phyloP scores from a whole-genome alignment of 2,329 filamentous ascomycete genomes.

The Monascus ruber region DNA sequence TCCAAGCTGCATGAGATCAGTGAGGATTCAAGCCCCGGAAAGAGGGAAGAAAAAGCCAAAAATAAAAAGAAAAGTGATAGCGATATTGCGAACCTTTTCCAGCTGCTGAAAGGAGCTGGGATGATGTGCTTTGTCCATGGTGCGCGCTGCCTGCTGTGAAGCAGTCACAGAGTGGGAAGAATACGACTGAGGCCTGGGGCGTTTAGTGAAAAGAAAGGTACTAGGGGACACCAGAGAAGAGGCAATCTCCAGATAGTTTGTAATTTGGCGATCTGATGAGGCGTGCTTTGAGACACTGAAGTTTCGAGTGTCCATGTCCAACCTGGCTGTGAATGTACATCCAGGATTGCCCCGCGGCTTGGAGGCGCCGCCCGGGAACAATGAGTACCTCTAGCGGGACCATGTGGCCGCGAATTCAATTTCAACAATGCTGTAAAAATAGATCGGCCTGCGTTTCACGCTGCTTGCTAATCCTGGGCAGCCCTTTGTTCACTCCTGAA shows the following conservation, averaged over 20 bases:
- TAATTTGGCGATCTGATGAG: conserved; percentile 9
- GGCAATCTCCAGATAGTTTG: conserved; percentile 18
- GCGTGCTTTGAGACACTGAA: conserved; percentile 11
- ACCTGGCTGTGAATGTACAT: background rate
- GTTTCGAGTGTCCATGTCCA: conserved; percentile 2
- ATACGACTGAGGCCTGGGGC: conserved; percentile 7
- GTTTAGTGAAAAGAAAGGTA: conserved; percentile 23
- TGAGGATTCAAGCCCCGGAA: conserved; percentile 1
- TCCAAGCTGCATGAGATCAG: conserved; percentile 51
- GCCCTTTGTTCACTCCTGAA: too few relatives aligned
- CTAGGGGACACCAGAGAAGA: conserved; percentile 25
- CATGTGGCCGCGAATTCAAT: too few relatives aligned
- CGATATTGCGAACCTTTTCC: conserved; percentile 52
- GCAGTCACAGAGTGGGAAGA: conserved; percentile 6
- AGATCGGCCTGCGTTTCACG: too few relatives aligned
- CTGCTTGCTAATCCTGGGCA: too few relatives aligned
- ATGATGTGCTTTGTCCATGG: conserved; percentile 84
- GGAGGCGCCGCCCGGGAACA: too few relatives aligned
- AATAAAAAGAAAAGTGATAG: background rate
- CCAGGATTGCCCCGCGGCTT: too few relatives aligned
- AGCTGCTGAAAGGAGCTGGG: conserved; percentile 98
- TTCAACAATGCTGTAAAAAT: too few relatives aligned
- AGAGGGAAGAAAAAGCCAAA: background rate
- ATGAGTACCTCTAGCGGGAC: too few relatives aligned
- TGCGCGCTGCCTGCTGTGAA: conserved; percentile 4